These are phyloP conservation scores for Pythium phragmiticola DNA, from an alignment of 352 stramenopile genomes.

Conservation along the genomic window DNA sequence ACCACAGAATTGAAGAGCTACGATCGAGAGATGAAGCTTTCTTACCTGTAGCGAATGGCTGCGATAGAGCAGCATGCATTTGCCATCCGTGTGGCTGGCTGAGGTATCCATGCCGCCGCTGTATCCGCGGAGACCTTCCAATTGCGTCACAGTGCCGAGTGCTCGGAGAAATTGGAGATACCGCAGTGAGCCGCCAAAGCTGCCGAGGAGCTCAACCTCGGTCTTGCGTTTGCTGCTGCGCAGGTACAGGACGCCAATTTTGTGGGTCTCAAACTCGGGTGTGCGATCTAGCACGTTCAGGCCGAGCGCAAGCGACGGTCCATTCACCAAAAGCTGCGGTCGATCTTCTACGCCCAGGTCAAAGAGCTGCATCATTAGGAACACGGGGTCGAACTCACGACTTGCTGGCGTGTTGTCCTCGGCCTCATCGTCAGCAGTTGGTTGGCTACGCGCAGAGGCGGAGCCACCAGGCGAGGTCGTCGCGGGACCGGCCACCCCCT, in stretches of 20 bases:
- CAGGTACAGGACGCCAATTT: slow-evolving; percentile 82
- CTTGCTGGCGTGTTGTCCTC: neutral
- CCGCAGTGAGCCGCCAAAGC: slow-evolving; percentile 63
- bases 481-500: neutral
- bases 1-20: neutral
- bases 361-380: slow-evolving; percentile 86
- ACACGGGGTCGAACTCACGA: slow-evolving; percentile 47
- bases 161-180: slow-evolving; percentile 76
- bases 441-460: neutral
- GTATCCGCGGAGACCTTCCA: slow-evolving; percentile 68
- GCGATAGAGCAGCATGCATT: slow-evolving; percentile 73
- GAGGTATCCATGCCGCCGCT: slow-evolving; percentile 74
- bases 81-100: slow-evolving; percentile 58
- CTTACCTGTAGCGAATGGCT: slow-evolving; percentile 64
- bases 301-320: slow-evolving; percentile 49
- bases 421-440: neutral
- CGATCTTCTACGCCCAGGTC: slow-evolving; percentile 54
- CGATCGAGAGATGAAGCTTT: neutral
- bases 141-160: slow-evolving; percentile 63
- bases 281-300: slow-evolving; percentile 81
- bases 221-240: slow-evolving; percentile 48
- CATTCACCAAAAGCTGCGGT: slow-evolving; percentile 60
- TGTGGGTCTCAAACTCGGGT: slow-evolving; percentile 83
- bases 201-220: slow-evolving; percentile 72
- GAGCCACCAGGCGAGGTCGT: neutral